phyloP scores from a whole-genome alignment of 192 early-diverging fungal species.

The Gonapodya prolifera region DNA sequence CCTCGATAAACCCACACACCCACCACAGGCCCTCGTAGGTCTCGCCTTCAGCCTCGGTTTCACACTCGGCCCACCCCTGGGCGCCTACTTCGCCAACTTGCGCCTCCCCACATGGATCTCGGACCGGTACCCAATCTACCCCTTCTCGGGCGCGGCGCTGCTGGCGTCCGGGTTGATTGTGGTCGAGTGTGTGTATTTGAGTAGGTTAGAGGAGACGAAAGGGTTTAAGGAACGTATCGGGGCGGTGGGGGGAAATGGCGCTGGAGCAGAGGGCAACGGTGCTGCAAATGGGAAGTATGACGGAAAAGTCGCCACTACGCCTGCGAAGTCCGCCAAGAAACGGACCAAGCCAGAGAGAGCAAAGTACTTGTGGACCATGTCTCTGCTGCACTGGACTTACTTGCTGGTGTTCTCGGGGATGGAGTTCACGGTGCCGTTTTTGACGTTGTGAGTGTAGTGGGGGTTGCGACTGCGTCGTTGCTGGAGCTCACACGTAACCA shows the following conservation, averaged over 20 bases:
- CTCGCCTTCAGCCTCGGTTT: constrained; percentile 95
- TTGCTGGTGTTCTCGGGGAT: constrained; percentile 88
- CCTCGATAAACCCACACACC: neutral
- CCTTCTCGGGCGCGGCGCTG: constrained; percentile 74
- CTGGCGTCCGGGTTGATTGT: constrained; percentile 72
- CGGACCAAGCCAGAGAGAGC: constrained; percentile 2
- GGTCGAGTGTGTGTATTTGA: constrained; percentile 71
- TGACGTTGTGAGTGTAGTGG: constrained; percentile 57
- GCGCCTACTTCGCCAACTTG: constrained; percentile 57
- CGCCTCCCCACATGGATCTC: neutral
- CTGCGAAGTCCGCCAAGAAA: constrained; percentile 15
- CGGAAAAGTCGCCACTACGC: neutral
- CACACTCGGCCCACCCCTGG: constrained; percentile 84
- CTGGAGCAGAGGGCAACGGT: neutral
- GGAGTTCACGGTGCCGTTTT: constrained; percentile 96
- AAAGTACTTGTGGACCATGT: constrained; percentile 28
- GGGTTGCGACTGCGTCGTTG: too few species aligned
- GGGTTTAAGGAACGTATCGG: constrained; percentile 17
- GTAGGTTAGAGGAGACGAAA: constrained; percentile 65
- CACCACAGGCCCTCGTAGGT: constrained; percentile 90
- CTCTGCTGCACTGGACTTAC: constrained; percentile 68
- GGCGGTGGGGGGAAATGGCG: neutral
- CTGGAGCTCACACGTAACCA: too few species aligned
- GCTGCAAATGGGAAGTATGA: neutral
- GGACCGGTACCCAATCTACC: constrained; percentile 38